phyloP scores from a whole-genome alignment of 2,329 filamentous ascomycete species.

The Chaetoscypha palmicola region DNA sequence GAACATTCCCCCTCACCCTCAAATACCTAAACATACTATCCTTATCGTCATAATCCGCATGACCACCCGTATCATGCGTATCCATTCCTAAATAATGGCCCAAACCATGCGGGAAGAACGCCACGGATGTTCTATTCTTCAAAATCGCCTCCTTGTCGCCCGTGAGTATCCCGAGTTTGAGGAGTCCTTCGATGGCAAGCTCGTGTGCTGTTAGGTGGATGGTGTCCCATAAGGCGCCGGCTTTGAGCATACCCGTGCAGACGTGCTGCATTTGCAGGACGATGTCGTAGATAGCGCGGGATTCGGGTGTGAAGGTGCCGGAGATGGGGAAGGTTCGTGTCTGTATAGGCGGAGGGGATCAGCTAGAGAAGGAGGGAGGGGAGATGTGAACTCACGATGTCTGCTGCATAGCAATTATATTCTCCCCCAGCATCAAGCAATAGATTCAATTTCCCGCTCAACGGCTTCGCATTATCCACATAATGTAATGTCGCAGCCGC shows the following conservation, averaged over 20 bases:
- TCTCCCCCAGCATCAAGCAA: conserved; percentile 80
- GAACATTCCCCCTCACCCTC: conserved; percentile 67
- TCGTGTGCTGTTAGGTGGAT: conserved; percentile 74
- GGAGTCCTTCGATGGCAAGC: conserved; percentile 73
- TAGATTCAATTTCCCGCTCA: conserved; percentile 67
- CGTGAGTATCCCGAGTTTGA: conserved; percentile 67
- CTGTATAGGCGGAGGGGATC: conserved; percentile 35
- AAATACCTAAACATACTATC: conserved; percentile 86
- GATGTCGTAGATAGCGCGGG: conserved; percentile 69
- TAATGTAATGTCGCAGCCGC: conserved; percentile 86
- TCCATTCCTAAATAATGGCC: conserved; percentile 91
- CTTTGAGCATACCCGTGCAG: conserved; percentile 65
- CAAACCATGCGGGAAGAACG: conserved; percentile 87
- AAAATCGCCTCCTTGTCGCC: conserved; percentile 66
- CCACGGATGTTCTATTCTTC: conserved; percentile 69
- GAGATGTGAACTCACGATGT: conserved; percentile 44
- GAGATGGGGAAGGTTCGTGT: conserved; percentile 82
- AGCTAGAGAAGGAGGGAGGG: not conserved
- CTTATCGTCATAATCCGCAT: conserved; percentile 68
- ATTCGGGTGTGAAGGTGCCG: conserved; percentile 63
- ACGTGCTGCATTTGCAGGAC: conserved; percentile 83
- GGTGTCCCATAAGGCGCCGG: conserved; percentile 72
- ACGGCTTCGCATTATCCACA: conserved; percentile 65
- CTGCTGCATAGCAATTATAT: conserved; percentile 64
- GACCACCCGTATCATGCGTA: conserved; percentile 79